Percentiles rank a stretch among this genome's conserved stretches.
phyloP scores from a whole-genome alignment of 176 grass and related monocot species.

The Rhynchospora tenuis region DNA sequence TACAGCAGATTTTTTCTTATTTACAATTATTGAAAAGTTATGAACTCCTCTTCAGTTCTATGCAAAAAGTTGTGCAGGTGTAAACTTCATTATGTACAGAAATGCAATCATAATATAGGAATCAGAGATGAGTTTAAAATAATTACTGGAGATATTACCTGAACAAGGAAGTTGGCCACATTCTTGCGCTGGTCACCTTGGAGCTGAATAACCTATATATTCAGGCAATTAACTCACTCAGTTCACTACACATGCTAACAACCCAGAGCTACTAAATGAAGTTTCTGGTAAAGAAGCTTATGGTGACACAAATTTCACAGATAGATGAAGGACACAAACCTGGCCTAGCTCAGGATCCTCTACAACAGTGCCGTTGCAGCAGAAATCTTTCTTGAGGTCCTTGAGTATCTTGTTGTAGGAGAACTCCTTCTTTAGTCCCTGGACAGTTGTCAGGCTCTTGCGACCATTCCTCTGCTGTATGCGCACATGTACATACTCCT shows the following conservation, averaged over 20 bases:
- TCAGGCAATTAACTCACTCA: background rate
- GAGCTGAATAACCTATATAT: slow-evolving; percentile 41
- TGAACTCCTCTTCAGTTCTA: background rate
- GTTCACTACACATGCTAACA: background rate
- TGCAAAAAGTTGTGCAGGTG: background rate
- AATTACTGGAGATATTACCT: slow-evolving; percentile 18
- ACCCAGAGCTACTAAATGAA: background rate
- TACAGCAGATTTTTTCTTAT: slow-evolving; percentile 6
- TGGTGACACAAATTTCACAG: background rate
- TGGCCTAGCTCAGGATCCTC: slow-evolving; percentile 48
- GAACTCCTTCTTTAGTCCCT: slow-evolving; percentile 39
- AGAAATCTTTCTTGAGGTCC: slow-evolving; percentile 54
- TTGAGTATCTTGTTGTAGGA: slow-evolving; percentile 42
- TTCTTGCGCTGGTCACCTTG: slow-evolving; percentile 53
- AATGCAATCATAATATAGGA: background rate
- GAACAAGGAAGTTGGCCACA: slow-evolving; percentile 41
- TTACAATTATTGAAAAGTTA: background rate
- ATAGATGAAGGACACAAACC: slow-evolving; percentile 2
- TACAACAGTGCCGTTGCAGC: slow-evolving; percentile 45
- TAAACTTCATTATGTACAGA: background rate
- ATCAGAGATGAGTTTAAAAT: background rate
- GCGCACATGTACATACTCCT: slow-evolving; percentile 49
- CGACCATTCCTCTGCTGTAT: slow-evolving; percentile 47
- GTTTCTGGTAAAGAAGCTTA: background rate
- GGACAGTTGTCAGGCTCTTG: slow-evolving; percentile 54